Base-by-base conservation (phyloP, 2,329 filamentous ascomycete genomes). In the Fonsecaea multimorphosa region DNA sequence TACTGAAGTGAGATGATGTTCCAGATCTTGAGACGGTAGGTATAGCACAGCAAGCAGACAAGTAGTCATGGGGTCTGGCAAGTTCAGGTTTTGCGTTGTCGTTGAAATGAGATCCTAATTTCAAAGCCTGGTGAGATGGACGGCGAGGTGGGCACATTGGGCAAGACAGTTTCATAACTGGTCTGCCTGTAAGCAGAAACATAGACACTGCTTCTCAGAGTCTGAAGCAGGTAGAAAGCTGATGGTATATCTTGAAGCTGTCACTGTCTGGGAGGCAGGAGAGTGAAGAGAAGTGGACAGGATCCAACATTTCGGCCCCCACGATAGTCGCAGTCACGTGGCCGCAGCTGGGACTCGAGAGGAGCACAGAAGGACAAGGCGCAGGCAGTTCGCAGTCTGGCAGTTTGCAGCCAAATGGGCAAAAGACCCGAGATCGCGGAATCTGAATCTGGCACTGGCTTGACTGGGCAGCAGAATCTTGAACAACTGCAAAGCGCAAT, bases 401-500 rank as follows among this genome's bases (percentile, higher is more conserved):
- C n/a, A n/a, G n/a, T n/a, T n/a, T n/a, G n/a, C 44, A 49, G 44
- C 44, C 44, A 49, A 49, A 31, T 32, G 24, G 51, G 27, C 27
- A 54, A 54, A 34, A 31, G 27, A 54, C 14, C 19, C 58, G n/a
- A 32, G 44, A 32, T 44, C 44, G 29, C 46, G 44, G 58, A 60
- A 51, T 60, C 44, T 54, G 51, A n/a, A n/a, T n/a, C n/a, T n/a
- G n/a, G n/a, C n/a, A n/a, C n/a, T n/a, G n/a, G n/a, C n/a, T n/a
- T n/a, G n/a, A n/a, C n/a, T n/a, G n/a, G n/a, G 24, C 49, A 53
- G 40, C 57, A 52, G 57, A 59, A 59, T 49, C 57, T 59, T 40
- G 57, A 59, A 34, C 57, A 31, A 31, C 29, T 31, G 29, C 29
- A 8, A 44, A 22, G 44, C 44, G 58, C 58, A 60, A 51, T 40